Evolutionary conservation across 2,329 filamentous ascomycete genomes (phyloP).

Genomic region (Colletotrichum caudatum): DNA sequence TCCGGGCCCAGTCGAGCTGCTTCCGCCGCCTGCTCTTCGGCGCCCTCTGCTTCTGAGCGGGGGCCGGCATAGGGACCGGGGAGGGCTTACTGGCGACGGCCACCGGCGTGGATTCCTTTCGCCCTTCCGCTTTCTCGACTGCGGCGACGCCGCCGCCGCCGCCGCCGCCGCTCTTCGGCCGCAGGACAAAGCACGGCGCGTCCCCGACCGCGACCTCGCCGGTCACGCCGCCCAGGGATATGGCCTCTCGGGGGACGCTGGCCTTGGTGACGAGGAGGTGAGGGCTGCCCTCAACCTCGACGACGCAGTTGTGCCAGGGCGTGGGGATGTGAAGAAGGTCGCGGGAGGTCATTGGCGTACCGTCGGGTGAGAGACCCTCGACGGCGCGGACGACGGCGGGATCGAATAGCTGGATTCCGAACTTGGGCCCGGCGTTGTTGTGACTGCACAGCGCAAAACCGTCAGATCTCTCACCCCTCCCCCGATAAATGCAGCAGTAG

Average conservation of each 20-base stretch:
- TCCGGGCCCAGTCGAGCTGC: conserved; percentile 34
- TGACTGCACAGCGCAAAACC: conserved; percentile 43
- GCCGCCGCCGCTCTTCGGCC: not conserved
- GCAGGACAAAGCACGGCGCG: conserved; percentile 26
- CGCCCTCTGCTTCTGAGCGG: conserved; percentile 5
- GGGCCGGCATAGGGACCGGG: not conserved
- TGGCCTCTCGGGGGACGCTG: conserved; percentile 39
- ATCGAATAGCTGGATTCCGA: conserved; percentile 55
- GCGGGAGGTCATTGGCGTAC: conserved; percentile 39
- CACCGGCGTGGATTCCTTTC: not conserved
- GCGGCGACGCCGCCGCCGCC: not conserved
- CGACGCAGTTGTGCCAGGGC: conserved; percentile 58
- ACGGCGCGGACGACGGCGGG: conserved; percentile 48
- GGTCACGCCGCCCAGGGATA: conserved; percentile 29
- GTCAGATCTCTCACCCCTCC: not conserved
- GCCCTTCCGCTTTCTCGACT: not conserved
- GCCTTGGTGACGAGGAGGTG: conserved; percentile 45
- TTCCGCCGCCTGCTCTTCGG: not conserved
- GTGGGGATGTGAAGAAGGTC: conserved; percentile 53
- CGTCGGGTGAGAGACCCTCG: conserved; percentile 48
- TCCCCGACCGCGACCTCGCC: conserved; percentile 13
- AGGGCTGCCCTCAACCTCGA: conserved; percentile 45
- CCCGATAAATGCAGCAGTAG: no score
- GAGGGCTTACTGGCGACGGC: not conserved
- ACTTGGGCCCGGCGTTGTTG: conserved; percentile 56